A percentile compares a stretch with the other conserved stretches of the same genome.
Evolutionary conservation across 73 alveolate genomes (phyloP).

Genomic region (Tetrahymena thermophila): DNA sequence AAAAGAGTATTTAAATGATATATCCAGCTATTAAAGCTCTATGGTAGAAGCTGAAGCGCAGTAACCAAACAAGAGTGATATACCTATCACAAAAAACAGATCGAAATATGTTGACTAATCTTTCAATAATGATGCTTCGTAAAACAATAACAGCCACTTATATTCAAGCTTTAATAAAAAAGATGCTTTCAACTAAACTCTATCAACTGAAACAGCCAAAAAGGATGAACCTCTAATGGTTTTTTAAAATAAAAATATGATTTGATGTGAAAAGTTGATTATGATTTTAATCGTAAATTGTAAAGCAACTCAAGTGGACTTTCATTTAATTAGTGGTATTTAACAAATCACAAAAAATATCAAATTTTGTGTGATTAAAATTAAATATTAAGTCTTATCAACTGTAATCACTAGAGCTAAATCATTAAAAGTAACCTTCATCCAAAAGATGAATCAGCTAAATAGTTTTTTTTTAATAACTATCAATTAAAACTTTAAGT

Average conservation of each 20-base stretch:
- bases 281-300: neutral
- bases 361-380: neutral
- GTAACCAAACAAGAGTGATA: neutral
- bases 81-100: neutral
- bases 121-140: neutral
- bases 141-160: neutral
- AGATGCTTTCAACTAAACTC: neutral
- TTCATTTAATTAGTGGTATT: neutral
- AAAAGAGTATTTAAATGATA: neutral
- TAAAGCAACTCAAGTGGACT: neutral
- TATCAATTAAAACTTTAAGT: neutral
- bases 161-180: neutral
- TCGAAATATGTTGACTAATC: neutral
- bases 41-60: neutral
- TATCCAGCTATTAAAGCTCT: neutral
- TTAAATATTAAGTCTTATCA: no score
- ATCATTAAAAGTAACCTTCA: neutral
- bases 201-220: neutral
- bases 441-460: neutral
- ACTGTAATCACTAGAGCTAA: neutral
- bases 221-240: neutral
- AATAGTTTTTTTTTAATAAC: neutral
- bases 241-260: neutral
- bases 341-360: neutral
- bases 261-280: neutral